These are phyloP conservation scores for Serpula lacrymans DNA, from an alignment of 768 basidiomycete species.

Conservation along the genomic window DNA sequence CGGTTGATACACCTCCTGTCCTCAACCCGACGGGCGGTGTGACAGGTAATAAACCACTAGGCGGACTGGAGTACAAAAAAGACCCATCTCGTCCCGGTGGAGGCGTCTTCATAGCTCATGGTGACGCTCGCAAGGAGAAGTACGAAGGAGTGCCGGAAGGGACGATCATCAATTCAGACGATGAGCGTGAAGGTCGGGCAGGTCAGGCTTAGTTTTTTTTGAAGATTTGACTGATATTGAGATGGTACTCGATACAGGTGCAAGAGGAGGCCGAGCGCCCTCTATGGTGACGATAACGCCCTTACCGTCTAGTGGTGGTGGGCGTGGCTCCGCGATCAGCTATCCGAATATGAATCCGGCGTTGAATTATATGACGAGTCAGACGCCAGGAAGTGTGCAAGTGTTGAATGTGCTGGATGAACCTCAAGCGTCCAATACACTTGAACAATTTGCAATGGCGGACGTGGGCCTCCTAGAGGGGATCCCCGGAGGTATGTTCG, in stretches of 20 bases:
- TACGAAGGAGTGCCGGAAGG: slow-evolving; percentile 56
- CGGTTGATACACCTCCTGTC: slow-evolving; percentile 53
- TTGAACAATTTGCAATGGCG: slow-evolving; percentile 64
- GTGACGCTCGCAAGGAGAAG: slow-evolving; percentile 41
- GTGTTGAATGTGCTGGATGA: slow-evolving; percentile 75
- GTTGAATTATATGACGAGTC: slow-evolving; percentile 48
- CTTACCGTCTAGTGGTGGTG: slow-evolving; percentile 28
- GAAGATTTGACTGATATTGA: slow-evolving; percentile 4
- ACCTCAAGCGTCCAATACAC: slow-evolving; percentile 47
- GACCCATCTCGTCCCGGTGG: slow-evolving; percentile 83
- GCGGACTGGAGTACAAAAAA: slow-evolving; percentile 66
- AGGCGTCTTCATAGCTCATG: slow-evolving; percentile 74
- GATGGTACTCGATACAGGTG: slow-evolving; percentile 7
- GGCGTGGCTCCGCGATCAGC: slow-evolving; percentile 29
- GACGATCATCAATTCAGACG: slow-evolving; percentile 49
- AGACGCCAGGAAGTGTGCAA: slow-evolving; percentile 54
- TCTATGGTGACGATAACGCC: slow-evolving; percentile 60
- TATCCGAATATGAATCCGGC: slow-evolving; percentile 72
- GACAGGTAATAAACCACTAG: slow-evolving; percentile 49
- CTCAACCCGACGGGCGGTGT: slow-evolving; percentile 81
- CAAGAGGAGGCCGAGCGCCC: slow-evolving; percentile 18
- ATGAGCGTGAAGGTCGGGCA: slow-evolving; percentile 49
- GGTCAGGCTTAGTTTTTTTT: slow-evolving; percentile 14
- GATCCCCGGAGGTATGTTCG: slow-evolving; percentile 82
- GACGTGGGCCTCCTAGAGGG: slow-evolving; percentile 74